phyloP scores from a whole-genome alignment of 2,329 filamentous ascomycete genomes.

The Penicillium decumbens region DNA sequence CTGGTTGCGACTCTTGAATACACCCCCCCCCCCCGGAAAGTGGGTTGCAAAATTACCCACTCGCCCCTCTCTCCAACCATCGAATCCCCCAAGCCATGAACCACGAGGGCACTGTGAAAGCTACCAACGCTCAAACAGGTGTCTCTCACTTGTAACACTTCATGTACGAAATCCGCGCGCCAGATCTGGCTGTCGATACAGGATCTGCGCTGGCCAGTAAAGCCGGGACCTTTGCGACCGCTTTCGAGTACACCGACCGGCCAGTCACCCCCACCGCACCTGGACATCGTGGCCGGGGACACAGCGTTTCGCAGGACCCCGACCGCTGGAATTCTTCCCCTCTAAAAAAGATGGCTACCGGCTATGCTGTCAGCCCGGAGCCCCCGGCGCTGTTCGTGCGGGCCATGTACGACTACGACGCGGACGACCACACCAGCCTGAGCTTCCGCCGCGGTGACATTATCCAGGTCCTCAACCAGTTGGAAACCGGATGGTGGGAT shows the following conservation, averaged over 20 bases:
- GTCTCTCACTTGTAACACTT: constrained; percentile 9
- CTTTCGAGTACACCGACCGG: constrained; percentile 43
- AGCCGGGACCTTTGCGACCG: constrained; percentile 36
- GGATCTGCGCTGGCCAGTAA: constrained; percentile 34
- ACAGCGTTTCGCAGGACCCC: constrained; percentile 27
- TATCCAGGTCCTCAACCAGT: constrained; percentile 95
- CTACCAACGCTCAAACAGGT: neutral
- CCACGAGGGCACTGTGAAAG: constrained; percentile 16
- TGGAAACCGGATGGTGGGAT: constrained; percentile 99
- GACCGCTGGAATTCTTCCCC: constrained; percentile 22
- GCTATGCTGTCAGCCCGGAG: constrained; percentile 37
- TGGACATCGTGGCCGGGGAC: constrained; percentile 30
- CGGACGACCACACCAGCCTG: constrained; percentile 91
- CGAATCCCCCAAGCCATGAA: constrained; percentile 20
- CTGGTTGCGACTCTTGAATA: constrained; percentile 3
- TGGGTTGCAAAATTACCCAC: constrained; percentile 16
- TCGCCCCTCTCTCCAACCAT: constrained; percentile 13
- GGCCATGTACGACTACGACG: constrained; percentile 95
- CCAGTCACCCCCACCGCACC: constrained; percentile 29
- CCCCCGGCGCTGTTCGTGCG: constrained; percentile 72
- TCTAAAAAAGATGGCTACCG: constrained; percentile 28
- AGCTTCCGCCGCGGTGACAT: constrained; percentile 96
- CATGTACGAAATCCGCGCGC: constrained; percentile 35
- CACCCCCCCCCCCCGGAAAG: constrained; percentile 12
- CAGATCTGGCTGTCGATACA: constrained; percentile 32